These are phyloP conservation scores for Citrus medica DNA, from an alignment of 345 rosid genomes.

Conservation along the genomic window DNA sequence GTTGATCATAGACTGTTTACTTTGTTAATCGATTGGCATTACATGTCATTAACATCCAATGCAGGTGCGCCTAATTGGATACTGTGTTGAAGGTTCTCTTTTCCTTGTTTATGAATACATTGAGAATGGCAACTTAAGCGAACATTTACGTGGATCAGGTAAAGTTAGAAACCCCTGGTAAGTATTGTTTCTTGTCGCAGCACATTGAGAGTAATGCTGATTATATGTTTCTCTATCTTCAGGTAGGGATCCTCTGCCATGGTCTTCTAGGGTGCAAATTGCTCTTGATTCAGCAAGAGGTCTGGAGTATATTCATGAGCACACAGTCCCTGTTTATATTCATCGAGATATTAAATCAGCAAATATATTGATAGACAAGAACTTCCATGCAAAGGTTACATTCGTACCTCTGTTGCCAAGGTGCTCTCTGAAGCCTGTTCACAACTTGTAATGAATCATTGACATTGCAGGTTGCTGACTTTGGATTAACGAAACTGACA, in stretches of 20 bases:
- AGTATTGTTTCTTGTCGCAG: neutral
- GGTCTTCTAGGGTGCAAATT: slow-evolving; percentile 88
- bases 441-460: slow-evolving; percentile 5
- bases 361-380: slow-evolving; percentile 87
- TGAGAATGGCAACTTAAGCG: slow-evolving; percentile 90
- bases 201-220: slow-evolving; percentile 5
- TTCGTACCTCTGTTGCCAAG: slow-evolving; percentile 1
- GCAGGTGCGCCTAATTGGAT: slow-evolving; percentile 90
- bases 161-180: slow-evolving; percentile 7
- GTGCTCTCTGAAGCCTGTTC: slow-evolving; percentile 4
- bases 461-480: slow-evolving; percentile 80
- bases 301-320: slow-evolving; percentile 96
- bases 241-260: slow-evolving; percentile 75
- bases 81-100: slow-evolving; percentile 91
- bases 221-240: slow-evolving; percentile 20
- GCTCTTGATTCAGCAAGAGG: slow-evolving; percentile 99
- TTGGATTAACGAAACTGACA: slow-evolving; percentile 85
- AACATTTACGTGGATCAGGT: slow-evolving; percentile 93
- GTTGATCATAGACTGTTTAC: neutral
- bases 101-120: slow-evolving; percentile 84
- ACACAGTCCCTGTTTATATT: slow-evolving; percentile 95
- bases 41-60: neutral
- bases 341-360: slow-evolving; percentile 97
- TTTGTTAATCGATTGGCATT: neutral
- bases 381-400: slow-evolving; percentile 76